Evolutionary conservation across 306 rosid species (phyloP), one percentile per base, ranked within the genome.

Genomic region (Trifolium pratense): DNA sequence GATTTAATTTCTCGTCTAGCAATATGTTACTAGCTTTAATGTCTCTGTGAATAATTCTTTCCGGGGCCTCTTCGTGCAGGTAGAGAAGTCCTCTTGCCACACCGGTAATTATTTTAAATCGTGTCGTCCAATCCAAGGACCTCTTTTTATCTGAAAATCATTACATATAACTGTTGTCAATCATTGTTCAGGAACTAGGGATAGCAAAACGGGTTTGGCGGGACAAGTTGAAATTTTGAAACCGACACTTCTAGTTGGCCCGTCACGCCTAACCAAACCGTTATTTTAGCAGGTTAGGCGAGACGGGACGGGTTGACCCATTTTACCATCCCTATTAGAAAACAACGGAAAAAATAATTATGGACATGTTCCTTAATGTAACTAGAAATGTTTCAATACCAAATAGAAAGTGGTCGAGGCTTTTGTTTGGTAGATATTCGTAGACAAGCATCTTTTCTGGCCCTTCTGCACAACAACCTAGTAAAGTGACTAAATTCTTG

Each of bases 371-470:
- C 29, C 15, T 21, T 67, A 12, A 45, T 0, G 20, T 37, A 18
- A 18, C 2, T 2, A 32, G 20, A 42, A 43, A 13, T 20, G 32
- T 56, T 3, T n/a, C 40, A 62, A 63, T 89, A 93, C 97, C 87
- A 43, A 93, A 93, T 2, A 92, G 82, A 68, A 92, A 83, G 82
- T 76, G 87, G 73, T 92, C 98, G 61, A 92, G 96, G 79, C 98
- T 90, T 84, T 76, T 88, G 86, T 92, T 92, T 5, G 95, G 88
- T 16, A 92, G 89, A 75, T 84, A 93, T 84, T 93, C 97, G 36
- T 93, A 93, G 16, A 93, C 93, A 75, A 93, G 96, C 97, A 93
- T 93, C 84, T 93, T 93, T 78, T 93, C 97, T 17, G 96, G 92
- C 51, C 96, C 98, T 87, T 93, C 96, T 12, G 86, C 85, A 74